Evolutionary conservation across 2,329 filamentous ascomycete genomes (phyloP).

Genomic region (Fusarium nygamai): DNA sequence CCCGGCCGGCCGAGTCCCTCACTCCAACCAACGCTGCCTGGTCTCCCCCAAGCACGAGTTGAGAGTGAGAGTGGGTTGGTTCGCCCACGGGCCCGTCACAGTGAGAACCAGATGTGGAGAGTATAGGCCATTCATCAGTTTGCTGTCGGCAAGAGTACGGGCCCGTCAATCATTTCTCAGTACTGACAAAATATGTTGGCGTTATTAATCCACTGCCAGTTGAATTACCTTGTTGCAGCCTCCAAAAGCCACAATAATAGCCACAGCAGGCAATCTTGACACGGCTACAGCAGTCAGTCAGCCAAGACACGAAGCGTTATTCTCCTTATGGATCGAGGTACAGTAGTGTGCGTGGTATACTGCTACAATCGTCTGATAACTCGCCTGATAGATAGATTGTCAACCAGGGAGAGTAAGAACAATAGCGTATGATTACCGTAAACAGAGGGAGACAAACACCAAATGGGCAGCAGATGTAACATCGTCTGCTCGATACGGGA

Average conservation of each 20-base stretch:
- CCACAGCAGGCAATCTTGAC: background rate
- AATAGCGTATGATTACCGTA: background rate
- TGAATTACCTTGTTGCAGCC: constrained; percentile 13
- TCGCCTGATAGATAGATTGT: constrained; percentile 2
- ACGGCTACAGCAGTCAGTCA: background rate
- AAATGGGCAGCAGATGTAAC: constrained; percentile 9
- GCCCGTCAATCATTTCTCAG: constrained; percentile 32
- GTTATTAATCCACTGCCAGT: background rate
- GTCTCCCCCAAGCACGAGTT: background rate
- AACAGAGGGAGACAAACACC: constrained; percentile 24
- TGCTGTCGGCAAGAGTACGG: constrained; percentile 34
- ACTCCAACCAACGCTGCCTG: background rate
- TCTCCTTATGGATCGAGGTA: constrained; percentile 20
- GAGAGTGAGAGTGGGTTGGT: background rate
- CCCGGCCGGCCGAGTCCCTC: background rate
- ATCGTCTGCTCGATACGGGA: background rate
- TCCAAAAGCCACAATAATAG: constrained; percentile 8
- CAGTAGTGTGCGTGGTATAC: constrained; percentile 27
- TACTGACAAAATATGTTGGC: constrained; percentile 8
- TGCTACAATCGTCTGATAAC: constrained; percentile 3
- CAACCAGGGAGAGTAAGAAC: constrained; percentile 6
- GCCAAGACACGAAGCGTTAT: constrained; percentile 3
- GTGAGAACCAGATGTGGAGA: constrained; percentile 16
- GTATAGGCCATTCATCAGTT: constrained; percentile 2
- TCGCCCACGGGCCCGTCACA: background rate